Percentiles rank a stretch among this genome's conserved stretches.
These are phyloP conservation scores for Trichoderma semiorbis DNA, from an alignment of 2,329 filamentous ascomycete genomes.

Conservation along the genomic window DNA sequence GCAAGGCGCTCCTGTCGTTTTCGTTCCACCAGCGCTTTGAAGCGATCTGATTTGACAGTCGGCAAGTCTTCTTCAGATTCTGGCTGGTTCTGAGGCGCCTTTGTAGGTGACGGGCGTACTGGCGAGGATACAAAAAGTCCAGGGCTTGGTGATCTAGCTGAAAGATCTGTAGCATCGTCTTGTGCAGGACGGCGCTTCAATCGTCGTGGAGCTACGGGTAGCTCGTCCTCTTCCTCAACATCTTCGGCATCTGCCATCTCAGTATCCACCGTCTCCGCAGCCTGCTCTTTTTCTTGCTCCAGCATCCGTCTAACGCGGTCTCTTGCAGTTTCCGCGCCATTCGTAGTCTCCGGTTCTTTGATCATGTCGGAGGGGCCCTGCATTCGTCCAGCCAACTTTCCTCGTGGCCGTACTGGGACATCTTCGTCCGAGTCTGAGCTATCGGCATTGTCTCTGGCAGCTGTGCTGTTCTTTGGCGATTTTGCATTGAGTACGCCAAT, in stretches of 20 bases:
- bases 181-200: constrained; percentile 35
- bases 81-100: constrained; percentile 31
- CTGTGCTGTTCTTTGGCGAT: constrained; percentile 1
- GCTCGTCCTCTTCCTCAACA: constrained; percentile 40
- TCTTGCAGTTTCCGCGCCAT: constrained; percentile 31
- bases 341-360: constrained; percentile 18
- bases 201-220: constrained; percentile 41
- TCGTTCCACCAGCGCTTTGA: constrained; percentile 68
- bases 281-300: constrained; percentile 27
- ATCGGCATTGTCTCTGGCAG: constrained; percentile 30
- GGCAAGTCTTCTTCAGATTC: constrained; percentile 49
- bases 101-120: constrained; percentile 32
- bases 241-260: constrained; percentile 31
- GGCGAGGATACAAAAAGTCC: constrained; percentile 58
- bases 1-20: constrained; percentile 70
- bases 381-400: constrained; percentile 64
- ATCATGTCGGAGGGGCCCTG: constrained; percentile 35
- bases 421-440: constrained; percentile 44
- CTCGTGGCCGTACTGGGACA: constrained; percentile 49
- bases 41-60: constrained; percentile 52
- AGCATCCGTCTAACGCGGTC: constrained; percentile 45
- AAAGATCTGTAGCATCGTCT: constrained; percentile 24
- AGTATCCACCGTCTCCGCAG: constrained; percentile 27
- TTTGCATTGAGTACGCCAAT: constrained; percentile 18
- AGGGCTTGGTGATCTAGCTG: constrained; percentile 34